A percentile compares a stretch with the other conserved stretches of the same genome.
Evolutionary conservation across 1,284 basidiomycete genomes (phyloP).

Genomic region (Cystobasidium sp.): DNA sequence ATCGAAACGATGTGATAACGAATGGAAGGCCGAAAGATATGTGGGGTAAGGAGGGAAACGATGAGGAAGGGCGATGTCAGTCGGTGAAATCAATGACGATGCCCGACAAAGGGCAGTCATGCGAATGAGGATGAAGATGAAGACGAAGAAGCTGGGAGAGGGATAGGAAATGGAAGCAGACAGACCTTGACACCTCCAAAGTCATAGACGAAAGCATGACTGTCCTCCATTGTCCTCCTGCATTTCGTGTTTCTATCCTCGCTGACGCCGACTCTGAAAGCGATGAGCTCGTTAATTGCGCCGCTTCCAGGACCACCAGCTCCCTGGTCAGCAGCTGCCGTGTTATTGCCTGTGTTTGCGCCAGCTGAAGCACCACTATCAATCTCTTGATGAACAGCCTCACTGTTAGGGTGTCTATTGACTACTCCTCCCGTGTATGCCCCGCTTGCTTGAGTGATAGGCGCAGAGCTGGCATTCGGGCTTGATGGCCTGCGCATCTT

Average conservation of each 20-base stretch:
- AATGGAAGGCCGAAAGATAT: background rate
- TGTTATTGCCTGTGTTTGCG: background rate
- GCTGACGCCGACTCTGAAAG: conserved; percentile 77
- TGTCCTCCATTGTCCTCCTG: conserved; percentile 94
- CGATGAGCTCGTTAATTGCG: conserved; percentile 58
- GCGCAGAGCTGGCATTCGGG: conserved; percentile 35
- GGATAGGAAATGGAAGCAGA: background rate
- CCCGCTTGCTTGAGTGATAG: conserved; percentile 35
- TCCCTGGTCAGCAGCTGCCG: background rate
- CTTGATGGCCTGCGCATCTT: conserved; percentile 28
- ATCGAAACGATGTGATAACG: background rate
- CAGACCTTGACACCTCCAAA: conserved; percentile 73
- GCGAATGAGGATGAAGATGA: background rate
- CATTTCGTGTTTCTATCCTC: conserved; percentile 83
- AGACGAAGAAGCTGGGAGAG: background rate
- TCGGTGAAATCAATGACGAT: background rate
- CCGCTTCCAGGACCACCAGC: conserved; percentile 4
- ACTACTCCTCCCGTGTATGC: conserved; percentile 26
- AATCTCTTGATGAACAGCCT: conserved; percentile 11
- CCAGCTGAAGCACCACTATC: background rate
- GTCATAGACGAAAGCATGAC: conserved; percentile 93
- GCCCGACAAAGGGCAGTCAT: background rate
- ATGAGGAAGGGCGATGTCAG: background rate
- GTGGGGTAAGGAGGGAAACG: background rate
- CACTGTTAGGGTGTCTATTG: conserved; percentile 21